Evolutionary conservation across 2,329 filamentous ascomycete species (phyloP), one percentile per base, ranked within the genome.

Genomic region (Sclerotinia borealis): DNA sequence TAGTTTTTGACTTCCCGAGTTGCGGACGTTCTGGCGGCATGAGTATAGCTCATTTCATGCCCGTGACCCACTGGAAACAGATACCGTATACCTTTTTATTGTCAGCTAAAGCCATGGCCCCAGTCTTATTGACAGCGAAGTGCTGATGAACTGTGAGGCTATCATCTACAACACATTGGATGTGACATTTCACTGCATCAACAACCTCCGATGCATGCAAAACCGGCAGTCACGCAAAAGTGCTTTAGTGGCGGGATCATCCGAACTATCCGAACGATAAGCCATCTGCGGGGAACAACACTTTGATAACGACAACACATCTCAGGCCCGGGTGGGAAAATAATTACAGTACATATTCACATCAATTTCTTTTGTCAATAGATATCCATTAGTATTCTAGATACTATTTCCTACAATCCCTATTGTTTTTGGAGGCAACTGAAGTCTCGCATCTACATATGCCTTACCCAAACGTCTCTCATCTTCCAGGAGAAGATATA

Each of bases 211-310:
- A 56, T 56, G 52, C 39, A 56, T 56, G 52, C 52, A 56, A 56
- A 29, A 17, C 27, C 11, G 52, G 39, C 8, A 34, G 39, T 45
- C 39, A 45, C 7, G 37, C 27, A 56, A 27, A 45, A 56, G 13
- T 25, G n/a, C 39, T 56, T 45, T 56, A 56, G 54, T 45, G 17
- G 39, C 39, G 19, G 51, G 31, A 55, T 31, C 37, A 55, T 41
- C 52, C 51, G 51, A 56, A 22, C 31, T 48, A 55, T 41, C 48
- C 59, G 59, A 34, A 45, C 52, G 52, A 61, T 55, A 61, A 55
- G 48, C 37, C 25, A 29, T 17, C 22, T 60, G 58, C 49, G 37
- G 49, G 36, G 59, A 55, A 55, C 25, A 36, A 37, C 41, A 56
- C 25, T 45, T 45, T 15, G 54, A 45, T 34, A 45, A 43, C n/a